Evolutionary conservation across 345 rosid genomes (phyloP).

Genomic region (Raphanus sativus): DNA sequence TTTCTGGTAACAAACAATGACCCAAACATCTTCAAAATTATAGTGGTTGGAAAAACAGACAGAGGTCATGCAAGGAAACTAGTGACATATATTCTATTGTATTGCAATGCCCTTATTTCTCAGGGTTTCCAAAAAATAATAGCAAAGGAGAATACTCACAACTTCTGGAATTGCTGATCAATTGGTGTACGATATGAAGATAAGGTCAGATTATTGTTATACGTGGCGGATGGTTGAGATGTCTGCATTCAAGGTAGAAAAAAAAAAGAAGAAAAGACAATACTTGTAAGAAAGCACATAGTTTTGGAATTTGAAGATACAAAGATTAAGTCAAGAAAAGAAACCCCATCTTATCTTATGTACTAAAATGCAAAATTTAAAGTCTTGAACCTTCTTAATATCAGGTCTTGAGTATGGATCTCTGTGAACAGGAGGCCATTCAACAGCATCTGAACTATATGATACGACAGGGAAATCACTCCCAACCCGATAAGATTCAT

Average conservation of each 20-base stretch:
- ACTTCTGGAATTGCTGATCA: constrained; percentile 78
- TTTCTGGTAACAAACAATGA: background rate
- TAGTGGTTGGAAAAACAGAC: background rate
- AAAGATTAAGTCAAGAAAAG: background rate
- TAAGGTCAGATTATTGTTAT: constrained; percentile 45
- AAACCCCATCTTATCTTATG: background rate
- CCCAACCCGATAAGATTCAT: constrained; percentile 36
- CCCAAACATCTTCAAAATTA: background rate
- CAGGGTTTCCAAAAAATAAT: constrained; percentile 7
- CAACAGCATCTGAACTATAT: constrained; percentile 44
- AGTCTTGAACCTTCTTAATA: constrained; percentile 43
- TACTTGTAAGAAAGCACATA: constrained; percentile 9
- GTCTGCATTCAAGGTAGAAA: constrained; percentile 42
- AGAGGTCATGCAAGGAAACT: background rate
- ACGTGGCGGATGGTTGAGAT: constrained; percentile 57
- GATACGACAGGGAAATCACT: constrained; percentile 41
- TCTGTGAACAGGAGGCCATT: constrained; percentile 46
- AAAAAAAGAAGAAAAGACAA: constrained; percentile 8
- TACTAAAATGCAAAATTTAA: background rate
- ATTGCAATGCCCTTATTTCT: background rate
- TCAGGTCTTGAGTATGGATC: constrained; percentile 42
- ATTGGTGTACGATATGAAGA: constrained; percentile 45
- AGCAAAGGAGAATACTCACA: constrained; percentile 54
- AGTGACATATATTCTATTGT: background rate
- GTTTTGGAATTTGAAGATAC: background rate